Base-by-base conservation (phyloP, 1,139 yeast genomes). In the Scheffersomyces cryptocercus region DNA sequence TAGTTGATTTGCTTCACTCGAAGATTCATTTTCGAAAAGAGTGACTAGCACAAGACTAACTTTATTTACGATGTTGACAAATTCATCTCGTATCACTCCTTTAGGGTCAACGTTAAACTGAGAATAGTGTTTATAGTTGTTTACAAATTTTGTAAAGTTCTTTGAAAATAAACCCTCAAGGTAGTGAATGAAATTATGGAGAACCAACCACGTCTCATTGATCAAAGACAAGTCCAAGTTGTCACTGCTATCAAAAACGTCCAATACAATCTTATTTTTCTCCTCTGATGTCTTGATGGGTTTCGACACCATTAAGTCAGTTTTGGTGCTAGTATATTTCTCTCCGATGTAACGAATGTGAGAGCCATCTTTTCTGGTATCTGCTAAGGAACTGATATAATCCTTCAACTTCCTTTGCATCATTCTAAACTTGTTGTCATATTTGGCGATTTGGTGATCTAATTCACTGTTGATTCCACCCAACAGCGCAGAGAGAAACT, bases 281-380 rank as follows among this genome's bases (percentile, higher is more conserved):
- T 67, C 71, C 12, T 62, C 58, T 26, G 54, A 55, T 28, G 53
- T 53, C 26, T 62, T 61, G 3, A 62, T 48, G 1, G 62, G 46
- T 3, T 62, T 51, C 0, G 67, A 55, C n/a, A 67, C 65, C 33
- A 53, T 53, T 40, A 70, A 63, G 42, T 65, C 70, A 30, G 68
- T 72, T 42, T 70, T 73, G 24, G 70, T 60, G 42, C 52, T 64
- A 29, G 57, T 63, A 47, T 70, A 73, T 50, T 64, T 45, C 67
- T 64, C 50, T 67, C 60, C 88, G 83, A 84, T 79, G 73, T 79
- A 56, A 72, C 81, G 26, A 70, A 70, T 41, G 73, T 69, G 65
- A 1, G 77, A 70, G 1, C 78, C 77, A 40, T 65, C 58, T 36
- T 55, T 56, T 46, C 77, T 59, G 39, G 60, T 55, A 7, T 62